Conservation (phyloP, 495 filamentous ascomycete species). For the Bombardia bombarda region DNA sequence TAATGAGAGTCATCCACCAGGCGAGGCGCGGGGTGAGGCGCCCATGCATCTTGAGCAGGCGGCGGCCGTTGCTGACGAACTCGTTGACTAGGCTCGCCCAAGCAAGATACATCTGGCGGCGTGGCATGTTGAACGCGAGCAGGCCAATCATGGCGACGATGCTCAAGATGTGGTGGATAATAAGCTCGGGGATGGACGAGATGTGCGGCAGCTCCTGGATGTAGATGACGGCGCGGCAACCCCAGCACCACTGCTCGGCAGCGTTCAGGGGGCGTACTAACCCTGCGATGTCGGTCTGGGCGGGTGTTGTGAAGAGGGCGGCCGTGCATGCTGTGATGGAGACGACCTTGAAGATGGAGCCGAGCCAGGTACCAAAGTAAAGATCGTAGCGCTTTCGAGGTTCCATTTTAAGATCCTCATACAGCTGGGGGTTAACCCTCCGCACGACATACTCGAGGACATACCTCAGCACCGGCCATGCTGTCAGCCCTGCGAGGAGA, state of each 20-base stretch:
- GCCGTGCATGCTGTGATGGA: slow-evolving; percentile 8
- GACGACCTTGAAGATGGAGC: slow-evolving; percentile 14
- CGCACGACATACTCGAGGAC: slow-evolving; percentile 7
- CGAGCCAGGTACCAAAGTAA: slow-evolving; percentile 16
- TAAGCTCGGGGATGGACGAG: slow-evolving; percentile 11
- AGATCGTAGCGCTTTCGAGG: slow-evolving; percentile 13
- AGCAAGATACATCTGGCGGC: slow-evolving; percentile 15
- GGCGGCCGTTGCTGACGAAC: slow-evolving; percentile 11
- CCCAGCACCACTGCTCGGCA: slow-evolving; percentile 21
- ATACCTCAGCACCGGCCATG: slow-evolving; percentile 8
- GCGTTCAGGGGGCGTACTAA: slow-evolving; percentile 10
- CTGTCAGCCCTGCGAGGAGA: slow-evolving; percentile 11
- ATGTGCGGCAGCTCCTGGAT: slow-evolving; percentile 15
- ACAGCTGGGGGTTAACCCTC: slow-evolving; percentile 10
- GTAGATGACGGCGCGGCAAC: slow-evolving; percentile 18
- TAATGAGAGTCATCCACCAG: slow-evolving; percentile 10
- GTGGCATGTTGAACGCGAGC: slow-evolving; percentile 10
- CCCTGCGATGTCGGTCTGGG: slow-evolving; percentile 13
- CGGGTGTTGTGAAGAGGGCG: slow-evolving; percentile 9
- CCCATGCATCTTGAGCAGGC: slow-evolving; percentile 14
- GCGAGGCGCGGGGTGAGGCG: slow-evolving; percentile 3
- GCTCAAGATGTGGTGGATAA: slow-evolving; percentile 18
- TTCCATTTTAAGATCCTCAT: slow-evolving; percentile 11
- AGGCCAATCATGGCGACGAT: slow-evolving; percentile 12
- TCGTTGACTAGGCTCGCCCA: slow-evolving; percentile 13